Evolutionary conservation across 108 stramenopile species (phyloP).

Genomic region (Schizochytrium sp.): DNA sequence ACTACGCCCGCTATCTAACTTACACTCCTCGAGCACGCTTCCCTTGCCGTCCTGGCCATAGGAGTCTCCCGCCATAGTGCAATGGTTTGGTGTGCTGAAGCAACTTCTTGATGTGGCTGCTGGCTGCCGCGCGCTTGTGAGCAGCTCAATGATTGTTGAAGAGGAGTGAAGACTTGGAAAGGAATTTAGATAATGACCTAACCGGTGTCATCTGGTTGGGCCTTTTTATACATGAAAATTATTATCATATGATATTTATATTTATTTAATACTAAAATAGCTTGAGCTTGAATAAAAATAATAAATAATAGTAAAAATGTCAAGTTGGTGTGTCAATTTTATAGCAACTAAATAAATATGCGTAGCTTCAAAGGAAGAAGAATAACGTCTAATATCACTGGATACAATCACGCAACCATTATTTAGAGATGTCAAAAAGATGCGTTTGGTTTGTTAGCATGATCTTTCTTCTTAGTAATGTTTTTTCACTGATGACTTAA

Average conservation of each 20-base stretch:
- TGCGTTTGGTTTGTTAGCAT: too few relatives aligned
- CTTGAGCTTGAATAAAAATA: neutral
- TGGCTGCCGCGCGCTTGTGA: neutral
- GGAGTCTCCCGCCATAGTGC: neutral
- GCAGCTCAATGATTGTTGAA: neutral
- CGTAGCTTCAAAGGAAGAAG: too few relatives aligned
- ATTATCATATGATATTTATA: too few relatives aligned
- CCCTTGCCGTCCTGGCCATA: conserved; percentile 60
- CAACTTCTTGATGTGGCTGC: neutral
- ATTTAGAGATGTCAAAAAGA: too few relatives aligned
- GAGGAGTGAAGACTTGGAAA: neutral
- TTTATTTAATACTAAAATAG: neutral
- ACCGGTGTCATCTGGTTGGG: neutral
- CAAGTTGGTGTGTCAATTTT: neutral
- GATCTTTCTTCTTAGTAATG: too few relatives aligned
- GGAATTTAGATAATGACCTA: neutral
- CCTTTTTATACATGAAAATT: neutral
- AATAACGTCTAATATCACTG: too few relatives aligned
- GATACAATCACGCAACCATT: too few relatives aligned
- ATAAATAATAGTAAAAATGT: neutral
- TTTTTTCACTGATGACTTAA: too few relatives aligned
- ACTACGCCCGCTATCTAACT: neutral
- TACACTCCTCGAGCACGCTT: conserved; percentile 59
- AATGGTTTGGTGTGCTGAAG: neutral
- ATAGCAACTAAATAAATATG: neutral